Evolutionary conservation across 2,329 filamentous ascomycete species (phyloP), one percentile per base, ranked within the genome.

Genomic region (Coniosporium tulheliwenetii): DNA sequence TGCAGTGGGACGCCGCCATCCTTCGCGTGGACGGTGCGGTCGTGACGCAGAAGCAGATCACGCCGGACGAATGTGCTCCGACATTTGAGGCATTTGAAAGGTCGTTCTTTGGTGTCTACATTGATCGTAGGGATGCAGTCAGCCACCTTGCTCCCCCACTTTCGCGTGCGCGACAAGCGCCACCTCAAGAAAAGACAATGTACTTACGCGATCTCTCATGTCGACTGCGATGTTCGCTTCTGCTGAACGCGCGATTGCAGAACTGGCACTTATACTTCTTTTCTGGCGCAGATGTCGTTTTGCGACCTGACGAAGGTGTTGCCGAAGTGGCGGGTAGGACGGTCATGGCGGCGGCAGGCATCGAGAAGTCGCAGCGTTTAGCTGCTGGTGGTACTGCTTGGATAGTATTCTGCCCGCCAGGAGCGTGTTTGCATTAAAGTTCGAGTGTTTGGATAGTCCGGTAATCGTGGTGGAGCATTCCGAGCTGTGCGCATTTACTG

Each of bases 231-330:
- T 98, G 91, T 65, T 98, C 91, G 63, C 86, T 94, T 62, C 91
- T 75, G 68, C 87, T 95, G 63, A 98, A 98, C 48, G 91, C 91
- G 63, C 91, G 77, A 66, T 87, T 87, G 70, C 91, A 96, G 65
- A 94, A 96, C 71, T 94, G 86, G 69, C 91, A 98, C 64, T 96
- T 95, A 77, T 98, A 98, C 67, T 95, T 94, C 71, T 93, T 89
- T 70, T 96, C 91, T 42, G 87, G 85, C 52, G 77, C 80, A 52
- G 56, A 54, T 2, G 81, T 71, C 50, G 80, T 65, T 66, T 93
- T 93, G 64, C 83, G 78, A 56, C 80, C 73, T 53, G 75, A 74
- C 59, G 81, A 73, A 57, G 79, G 75, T 57, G 85, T 75, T 57
- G 76, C 68, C 57, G 75, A 72, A 52, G 75, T 63, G 57, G 81